Evolutionary conservation across 371 early-diverging fungal genomes (phyloP).

Genomic region (Apophysomyces sp.): DNA sequence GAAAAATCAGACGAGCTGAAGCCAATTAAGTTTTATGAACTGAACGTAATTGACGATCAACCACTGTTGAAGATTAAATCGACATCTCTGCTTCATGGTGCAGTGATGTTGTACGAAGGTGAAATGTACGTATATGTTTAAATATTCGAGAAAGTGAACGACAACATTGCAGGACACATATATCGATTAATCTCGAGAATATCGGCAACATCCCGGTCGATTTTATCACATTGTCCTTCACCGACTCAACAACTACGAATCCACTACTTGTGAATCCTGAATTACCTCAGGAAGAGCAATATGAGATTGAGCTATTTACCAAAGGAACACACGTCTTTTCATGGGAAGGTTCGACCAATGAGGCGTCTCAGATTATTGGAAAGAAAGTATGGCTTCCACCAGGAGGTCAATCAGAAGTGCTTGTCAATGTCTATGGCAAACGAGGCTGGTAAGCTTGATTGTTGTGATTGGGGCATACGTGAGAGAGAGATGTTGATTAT

Average conservation of each 20-base stretch:
- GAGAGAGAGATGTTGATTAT: neutral
- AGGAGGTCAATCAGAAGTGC: constrained; percentile 54
- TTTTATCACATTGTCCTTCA: constrained; percentile 67
- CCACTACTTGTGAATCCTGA: constrained; percentile 46
- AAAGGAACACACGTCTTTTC: constrained; percentile 67
- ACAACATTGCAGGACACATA: constrained; percentile 40
- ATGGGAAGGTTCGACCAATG: constrained; percentile 51
- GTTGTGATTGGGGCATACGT: neutral
- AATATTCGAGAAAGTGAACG: neutral
- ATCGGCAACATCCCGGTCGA: constrained; percentile 71
- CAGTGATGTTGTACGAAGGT: constrained; percentile 82
- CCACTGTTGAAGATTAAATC: constrained; percentile 66
- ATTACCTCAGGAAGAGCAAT: constrained; percentile 68
- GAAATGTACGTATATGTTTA: constrained; percentile 61
- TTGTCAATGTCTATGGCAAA: constrained; percentile 79
- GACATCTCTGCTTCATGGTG: constrained; percentile 60
- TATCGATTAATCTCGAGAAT: constrained; percentile 71
- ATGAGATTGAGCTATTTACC: constrained; percentile 73
- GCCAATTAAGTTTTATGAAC: constrained; percentile 42
- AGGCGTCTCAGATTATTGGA: constrained; percentile 24
- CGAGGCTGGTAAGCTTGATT: constrained; percentile 57
- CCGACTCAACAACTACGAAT: constrained; percentile 57
- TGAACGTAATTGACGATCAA: constrained; percentile 67
- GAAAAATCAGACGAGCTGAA: constrained; percentile 8
- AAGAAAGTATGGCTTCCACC: constrained; percentile 53